Evolutionary conservation across 2,329 filamentous ascomycete species (phyloP), one percentile per base, ranked within the genome.

Genomic region (Reticulascus tulasneorum): DNA sequence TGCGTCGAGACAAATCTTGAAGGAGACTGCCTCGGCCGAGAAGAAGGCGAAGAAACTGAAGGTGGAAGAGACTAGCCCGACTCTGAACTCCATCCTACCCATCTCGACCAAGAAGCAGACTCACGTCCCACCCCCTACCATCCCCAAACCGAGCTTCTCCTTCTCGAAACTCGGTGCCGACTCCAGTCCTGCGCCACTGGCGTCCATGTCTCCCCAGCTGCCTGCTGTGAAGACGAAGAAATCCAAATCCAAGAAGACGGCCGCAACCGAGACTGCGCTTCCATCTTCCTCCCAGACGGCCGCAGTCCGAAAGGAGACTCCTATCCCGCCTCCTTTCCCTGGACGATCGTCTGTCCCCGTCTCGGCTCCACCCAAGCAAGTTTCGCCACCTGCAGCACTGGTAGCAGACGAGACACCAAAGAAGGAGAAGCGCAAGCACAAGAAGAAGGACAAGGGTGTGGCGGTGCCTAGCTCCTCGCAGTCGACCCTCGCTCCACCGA

Each of bases 11-110:
- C 63, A 66, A 37, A 49, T 63, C n/a, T 45, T 46, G 32, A 46
- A 52, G 29, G 58, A 66, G 44, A 53, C 43, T 35, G 47, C 52
- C 25, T 56, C 55, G 7, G 57, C 58, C 5, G 50, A 55, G n/a
- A 57, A 61, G 16, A 63, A 64, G 51, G 59, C 64, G 47, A 62
- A 61, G 38, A 63, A 60, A 47, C 58, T 54, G 23, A 47, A 45
- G 26, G 51, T 56, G 5, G 55, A 56, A 26, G 43, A 50, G 12
- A 47, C 50, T 6, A 49, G 49, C 21, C 30, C 38, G 9, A 35
- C 45, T 20, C 32, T n/a, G 23, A 23, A 28, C 23, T 15, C 19
- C 19, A 23, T 24, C 26, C 24, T 17, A 22, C 12, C 36, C 21
- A 35, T 21, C 19, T 31, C 42, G 19, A 36, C 42, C 7, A 59